These are phyloP conservation scores for Gossypium rotundifolium DNA, from an alignment of 345 rosid species.

Conservation along the genomic window DNA sequence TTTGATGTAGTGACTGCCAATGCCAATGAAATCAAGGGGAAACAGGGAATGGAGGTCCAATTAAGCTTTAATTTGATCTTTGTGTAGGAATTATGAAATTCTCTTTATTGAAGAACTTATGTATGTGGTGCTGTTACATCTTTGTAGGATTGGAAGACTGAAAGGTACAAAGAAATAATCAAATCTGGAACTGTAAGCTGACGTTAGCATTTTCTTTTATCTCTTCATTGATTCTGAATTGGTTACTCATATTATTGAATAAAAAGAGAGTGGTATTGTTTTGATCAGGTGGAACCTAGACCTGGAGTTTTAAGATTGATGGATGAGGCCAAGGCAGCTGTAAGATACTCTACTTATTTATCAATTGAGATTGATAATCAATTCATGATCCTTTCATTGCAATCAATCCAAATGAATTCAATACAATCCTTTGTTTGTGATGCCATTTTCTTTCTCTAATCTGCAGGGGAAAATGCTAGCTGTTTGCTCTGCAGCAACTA, in stretches of 20 bases:
- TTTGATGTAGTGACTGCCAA: neutral
- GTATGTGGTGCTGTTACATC: neutral
- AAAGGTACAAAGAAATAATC: slow-evolving; percentile 85
- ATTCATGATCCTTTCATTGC: neutral
- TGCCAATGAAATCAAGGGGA: neutral
- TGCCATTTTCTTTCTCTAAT: neutral
- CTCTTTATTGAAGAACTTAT: neutral
- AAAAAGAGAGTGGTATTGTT: slow-evolving; percentile 1
- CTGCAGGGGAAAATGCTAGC: slow-evolving; percentile 75
- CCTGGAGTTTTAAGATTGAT: slow-evolving; percentile 86
- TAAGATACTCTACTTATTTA: slow-evolving; percentile 27
- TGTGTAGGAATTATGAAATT: neutral
- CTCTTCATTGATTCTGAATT: neutral
- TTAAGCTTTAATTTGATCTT: neutral
- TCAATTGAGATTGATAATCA: neutral
- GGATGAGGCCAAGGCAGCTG: slow-evolving; percentile 94
- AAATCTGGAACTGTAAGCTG: slow-evolving; percentile 86
- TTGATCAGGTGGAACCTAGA: slow-evolving; percentile 73
- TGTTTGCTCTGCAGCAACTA: slow-evolving; percentile 96
- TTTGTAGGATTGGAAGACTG: slow-evolving; percentile 92
- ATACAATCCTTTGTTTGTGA: neutral
- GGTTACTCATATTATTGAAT: neutral
- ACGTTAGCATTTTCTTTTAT: neutral
- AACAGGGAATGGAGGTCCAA: neutral
- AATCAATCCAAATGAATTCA: neutral